Percentiles rank a stretch among this genome's conserved stretches.
phyloP scores from a whole-genome alignment of 257 asterid genomes.

The Solanum dulcamara region DNA sequence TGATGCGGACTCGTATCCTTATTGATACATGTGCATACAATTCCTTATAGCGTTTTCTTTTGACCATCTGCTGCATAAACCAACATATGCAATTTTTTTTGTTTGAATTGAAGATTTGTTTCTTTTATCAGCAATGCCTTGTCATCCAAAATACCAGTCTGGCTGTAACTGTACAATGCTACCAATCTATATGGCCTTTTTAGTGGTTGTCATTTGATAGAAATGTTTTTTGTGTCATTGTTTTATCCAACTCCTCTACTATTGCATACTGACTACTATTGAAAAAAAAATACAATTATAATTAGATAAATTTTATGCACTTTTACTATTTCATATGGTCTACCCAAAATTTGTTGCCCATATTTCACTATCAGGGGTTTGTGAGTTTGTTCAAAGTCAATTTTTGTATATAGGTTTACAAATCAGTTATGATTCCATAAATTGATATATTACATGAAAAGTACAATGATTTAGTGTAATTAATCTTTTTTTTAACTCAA shows the following conservation, averaged over 20 bases:
- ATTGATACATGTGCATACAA: not conserved
- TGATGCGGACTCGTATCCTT: conserved; percentile 88
- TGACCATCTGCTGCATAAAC: not conserved
- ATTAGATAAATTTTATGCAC: not conserved
- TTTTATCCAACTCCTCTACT: not conserved
- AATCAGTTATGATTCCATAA: not conserved
- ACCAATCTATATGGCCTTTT: not conserved
- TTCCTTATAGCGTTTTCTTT: not conserved
- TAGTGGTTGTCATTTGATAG: not conserved
- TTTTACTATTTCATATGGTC: not conserved
- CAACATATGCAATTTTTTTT: not conserved
- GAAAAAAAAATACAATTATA: not conserved
- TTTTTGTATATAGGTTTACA: not conserved
- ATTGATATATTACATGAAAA: not conserved
- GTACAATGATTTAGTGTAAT: not conserved
- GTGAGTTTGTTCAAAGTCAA: not conserved
- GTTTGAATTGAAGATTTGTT: not conserved
- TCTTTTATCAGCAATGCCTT: not conserved
- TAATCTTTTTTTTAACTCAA: not conserved
- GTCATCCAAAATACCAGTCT: not conserved
- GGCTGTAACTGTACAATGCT: not conserved
- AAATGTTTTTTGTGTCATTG: not conserved
- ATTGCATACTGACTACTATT: not conserved
- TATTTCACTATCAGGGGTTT: not conserved
- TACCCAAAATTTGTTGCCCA: not conserved